Evolutionary conservation across 1,284 basidiomycete species (phyloP), one percentile per base, ranked within the genome.

Genomic region (Ganoderma lucidum): DNA sequence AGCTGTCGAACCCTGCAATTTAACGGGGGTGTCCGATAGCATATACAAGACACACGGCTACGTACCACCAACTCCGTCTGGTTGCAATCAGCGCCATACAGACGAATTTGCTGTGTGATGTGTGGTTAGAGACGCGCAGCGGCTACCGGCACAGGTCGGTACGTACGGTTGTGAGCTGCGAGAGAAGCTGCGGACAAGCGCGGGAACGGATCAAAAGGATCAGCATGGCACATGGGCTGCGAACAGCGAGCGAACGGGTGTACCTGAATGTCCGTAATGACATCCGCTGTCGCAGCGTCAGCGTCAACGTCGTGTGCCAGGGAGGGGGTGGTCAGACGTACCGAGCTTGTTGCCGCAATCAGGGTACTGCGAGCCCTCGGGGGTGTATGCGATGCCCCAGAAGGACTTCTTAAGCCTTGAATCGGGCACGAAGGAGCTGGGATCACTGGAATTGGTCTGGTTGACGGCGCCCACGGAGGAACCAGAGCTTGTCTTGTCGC

Each of bases 311-410:
- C 45, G 15, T 42, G 14, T 28, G 42, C 14, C 10, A 35, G 15
- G 6, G n/a, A 9, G n/a, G 6, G 30, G 58, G 1, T 37, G 30
- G 19, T 2, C 23, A 28, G 6, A 78, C 86, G 65, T 60, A 87
- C 87, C 75, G 4, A 86, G 79, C 2, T 78, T 82, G 63, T 81
- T 86, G 23, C 85, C 85, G 70, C 89, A 90, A 30, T 80, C 68
- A 2, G 88, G 87, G 42, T 85, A 76, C 70, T 87, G 84, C 6
- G 84, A 82, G 66, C 88, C 86, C 56, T 83, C 82, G 1, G 93
- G 92, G 0, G 90, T 91, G 79, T 94, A 95, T 0, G 92, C 91
- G n/a, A 94, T 76, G 41, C 88, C 93, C 75, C 84, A 95, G 82
- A 93, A 93, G 14, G 85, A 84, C 68, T 90, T 85, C 73, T 89